phyloP scores from a whole-genome alignment of 352 stramenopile species.

The Phytopythium delawarense region DNA sequence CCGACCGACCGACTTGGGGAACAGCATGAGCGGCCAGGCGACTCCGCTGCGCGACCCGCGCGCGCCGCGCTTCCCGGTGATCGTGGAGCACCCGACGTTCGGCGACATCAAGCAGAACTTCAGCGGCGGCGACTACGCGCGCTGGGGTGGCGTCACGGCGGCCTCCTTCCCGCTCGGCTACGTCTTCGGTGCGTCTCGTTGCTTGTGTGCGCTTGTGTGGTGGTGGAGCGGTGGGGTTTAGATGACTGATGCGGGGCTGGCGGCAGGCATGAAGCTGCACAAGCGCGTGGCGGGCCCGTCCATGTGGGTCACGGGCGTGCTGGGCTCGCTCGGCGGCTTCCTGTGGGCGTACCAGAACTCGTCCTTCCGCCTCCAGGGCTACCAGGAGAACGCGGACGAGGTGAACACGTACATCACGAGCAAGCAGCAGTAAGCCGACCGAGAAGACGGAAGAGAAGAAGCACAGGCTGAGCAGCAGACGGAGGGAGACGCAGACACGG shows the following conservation, averaged over 20 bases:
- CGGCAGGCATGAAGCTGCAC: conserved; percentile 54
- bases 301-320: conserved; percentile 69
- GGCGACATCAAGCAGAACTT: conserved; percentile 72
- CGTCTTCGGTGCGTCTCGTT: conserved; percentile 53
- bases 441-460: background rate
- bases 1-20: background rate
- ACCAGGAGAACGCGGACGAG: conserved; percentile 51
- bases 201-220: background rate
- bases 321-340: conserved; percentile 74
- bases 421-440: conserved; percentile 16
- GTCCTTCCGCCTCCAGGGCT: conserved; percentile 75
- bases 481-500: background rate
- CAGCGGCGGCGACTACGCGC: conserved; percentile 52
- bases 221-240: background rate
- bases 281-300: conserved; percentile 56
- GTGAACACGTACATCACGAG: conserved; percentile 62
- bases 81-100: conserved; percentile 76
- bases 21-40: conserved; percentile 40
- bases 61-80: conserved; percentile 67
- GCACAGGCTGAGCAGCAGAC: background rate
- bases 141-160: conserved; percentile 51
- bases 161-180: conserved; percentile 74
- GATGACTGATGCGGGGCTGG: background rate
- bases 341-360: conserved; percentile 83
- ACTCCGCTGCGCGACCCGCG: conserved; percentile 43